These are phyloP conservation scores for Tolypocladium capitatum DNA, from an alignment of 2,329 filamentous ascomycete genomes.

Conservation along the genomic window DNA sequence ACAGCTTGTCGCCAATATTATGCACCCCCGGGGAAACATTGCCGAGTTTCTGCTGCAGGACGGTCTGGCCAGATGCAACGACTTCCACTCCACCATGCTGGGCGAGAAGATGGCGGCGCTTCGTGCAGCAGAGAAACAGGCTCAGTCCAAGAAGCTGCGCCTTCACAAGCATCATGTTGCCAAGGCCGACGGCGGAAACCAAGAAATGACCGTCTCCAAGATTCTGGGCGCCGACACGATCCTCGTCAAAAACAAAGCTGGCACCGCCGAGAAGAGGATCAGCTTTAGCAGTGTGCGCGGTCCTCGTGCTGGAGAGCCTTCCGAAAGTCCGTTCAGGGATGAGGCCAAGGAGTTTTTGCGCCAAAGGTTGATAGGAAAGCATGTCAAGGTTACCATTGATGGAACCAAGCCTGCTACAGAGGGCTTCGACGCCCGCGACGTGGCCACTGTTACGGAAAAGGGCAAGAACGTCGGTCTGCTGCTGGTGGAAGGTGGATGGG, in stretches of 20 bases:
- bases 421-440: conserved; percentile 87
- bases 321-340: conserved; percentile 76
- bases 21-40: conserved; percentile 87
- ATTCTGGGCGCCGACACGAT: conserved; percentile 83
- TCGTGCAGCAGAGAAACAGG: conserved; percentile 73
- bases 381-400: conserved; percentile 78
- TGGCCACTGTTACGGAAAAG: conserved; percentile 73
- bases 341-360: conserved; percentile 94
- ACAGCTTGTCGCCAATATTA: conserved; percentile 74
- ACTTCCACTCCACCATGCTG: conserved; percentile 88
- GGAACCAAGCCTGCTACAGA: conserved; percentile 82
- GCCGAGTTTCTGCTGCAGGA: conserved; percentile 81
- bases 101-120: conserved; percentile 78
- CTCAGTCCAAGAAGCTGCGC: conserved; percentile 63
- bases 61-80: conserved; percentile 82
- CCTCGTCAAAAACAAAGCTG: conserved; percentile 71
- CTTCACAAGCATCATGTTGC: conserved; percentile 72
- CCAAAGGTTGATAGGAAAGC: conserved; percentile 90
- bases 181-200: conserved; percentile 51
- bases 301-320: conserved; percentile 75
- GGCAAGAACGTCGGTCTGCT: conserved; percentile 76
- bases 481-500: conserved; percentile 86
- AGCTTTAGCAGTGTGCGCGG: conserved; percentile 87
- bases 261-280: conserved; percentile 70
- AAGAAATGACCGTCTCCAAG: conserved; percentile 74